Base-by-base conservation (phyloP, 768 basidiomycete genomes). In the Paxillus ammoniavirescens region DNA sequence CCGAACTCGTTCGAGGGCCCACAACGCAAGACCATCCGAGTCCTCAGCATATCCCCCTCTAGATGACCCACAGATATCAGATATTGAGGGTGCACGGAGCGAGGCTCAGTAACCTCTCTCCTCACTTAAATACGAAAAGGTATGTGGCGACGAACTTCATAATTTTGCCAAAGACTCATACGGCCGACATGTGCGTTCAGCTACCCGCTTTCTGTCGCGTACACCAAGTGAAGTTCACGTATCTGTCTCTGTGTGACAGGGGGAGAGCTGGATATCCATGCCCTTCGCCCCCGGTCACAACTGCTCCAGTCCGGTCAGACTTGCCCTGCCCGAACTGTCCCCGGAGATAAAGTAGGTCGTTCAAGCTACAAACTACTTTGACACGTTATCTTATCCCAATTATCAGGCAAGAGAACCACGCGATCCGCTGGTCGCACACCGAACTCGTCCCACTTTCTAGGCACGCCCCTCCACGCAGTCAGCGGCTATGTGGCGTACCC, bases 51-150 rank as follows among this genome's bases (percentile, higher is more conserved):
- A 21, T 28, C 28, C 28, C 15, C 23, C 35, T n/a, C 21, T 15
- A 3, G 21, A 3, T 21, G 21, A 21, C 21, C 21, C 21, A 21
- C 21, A 21, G 21, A 21, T 21, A 21, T 21, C 21, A 21, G 21
- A 21, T 21, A 21, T 21, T 21, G 21, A 21, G 21, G 1, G 21
- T 21, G 21, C 5, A 30, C 8, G 14, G 23, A 4, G 26, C 42
- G 12, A 28, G 15, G 47, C 55, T 60, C 60, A 54, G 53, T 54
- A 26, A 44, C 28, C 6, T 30, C 7, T 31, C 31, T 31, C n/a
- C 42, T 52, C 42, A 13, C 26, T 46, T 67, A 65, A 61, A 66
- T 44, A 55, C 23, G 36, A 40, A 51, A 31, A 54, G 50, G 57
- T 60, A 57, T 50, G 60, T 65, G 36, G 26, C 18, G 23, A 40